phyloP scores from a whole-genome alignment of 768 basidiomycete genomes.

The Boletellus ananiceps region DNA sequence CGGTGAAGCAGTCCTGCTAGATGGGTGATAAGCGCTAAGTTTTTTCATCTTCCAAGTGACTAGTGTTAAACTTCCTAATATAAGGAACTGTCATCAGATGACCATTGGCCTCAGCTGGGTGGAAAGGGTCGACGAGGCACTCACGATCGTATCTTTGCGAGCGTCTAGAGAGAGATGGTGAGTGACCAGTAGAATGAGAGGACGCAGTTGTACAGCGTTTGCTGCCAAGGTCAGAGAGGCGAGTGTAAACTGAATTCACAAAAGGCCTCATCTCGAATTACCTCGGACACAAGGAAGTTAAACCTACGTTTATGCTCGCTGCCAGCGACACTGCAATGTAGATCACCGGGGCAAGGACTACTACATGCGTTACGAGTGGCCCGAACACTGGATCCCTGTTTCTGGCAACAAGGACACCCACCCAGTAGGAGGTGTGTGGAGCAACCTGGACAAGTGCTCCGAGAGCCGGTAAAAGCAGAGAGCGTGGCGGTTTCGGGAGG shows the following conservation, averaged over 20 bases:
- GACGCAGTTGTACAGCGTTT: constrained; percentile 25
- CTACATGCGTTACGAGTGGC: constrained; percentile 52
- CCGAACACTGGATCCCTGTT: constrained; percentile 50
- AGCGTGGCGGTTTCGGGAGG: constrained; percentile 26
- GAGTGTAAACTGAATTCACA: constrained; percentile 16
- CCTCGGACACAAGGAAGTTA: not conserved
- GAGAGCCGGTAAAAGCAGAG: constrained; percentile 28
- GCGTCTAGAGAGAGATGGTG: constrained; percentile 17
- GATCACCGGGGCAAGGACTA: constrained; percentile 54
- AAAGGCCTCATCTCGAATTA: not conserved
- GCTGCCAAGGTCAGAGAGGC: constrained; percentile 23
- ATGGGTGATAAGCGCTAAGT: not conserved
- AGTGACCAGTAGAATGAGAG: constrained; percentile 14
- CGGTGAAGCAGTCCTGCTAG: not conserved
- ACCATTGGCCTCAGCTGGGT: constrained; percentile 1
- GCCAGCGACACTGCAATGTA: constrained; percentile 47
- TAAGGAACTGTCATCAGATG: constrained; percentile 18
- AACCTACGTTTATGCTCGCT: constrained; percentile 38
- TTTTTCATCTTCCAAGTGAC: constrained; percentile 13
- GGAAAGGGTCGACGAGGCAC: constrained; percentile 1
- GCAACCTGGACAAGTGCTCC: constrained; percentile 41
- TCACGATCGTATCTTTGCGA: constrained; percentile 20
- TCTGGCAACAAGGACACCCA: constrained; percentile 55
- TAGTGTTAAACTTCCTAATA: constrained; percentile 17
- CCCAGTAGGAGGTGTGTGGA: constrained; percentile 66